Evolutionary conservation across 768 basidiomycete species (phyloP).

Genomic region (Zangia roseola): DNA sequence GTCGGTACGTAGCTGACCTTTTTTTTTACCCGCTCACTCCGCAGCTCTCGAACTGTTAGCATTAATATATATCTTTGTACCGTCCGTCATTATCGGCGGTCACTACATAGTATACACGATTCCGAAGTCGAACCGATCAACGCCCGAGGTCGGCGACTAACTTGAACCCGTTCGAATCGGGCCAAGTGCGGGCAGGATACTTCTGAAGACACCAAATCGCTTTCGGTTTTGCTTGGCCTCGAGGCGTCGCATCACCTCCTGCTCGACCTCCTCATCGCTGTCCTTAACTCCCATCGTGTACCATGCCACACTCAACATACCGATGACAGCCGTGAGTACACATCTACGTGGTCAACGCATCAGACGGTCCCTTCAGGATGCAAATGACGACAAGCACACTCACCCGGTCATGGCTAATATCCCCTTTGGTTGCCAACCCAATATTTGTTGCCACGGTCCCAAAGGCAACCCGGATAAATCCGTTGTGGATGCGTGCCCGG

Average conservation of each 20-base stretch:
- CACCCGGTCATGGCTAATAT: slow-evolving; percentile 77
- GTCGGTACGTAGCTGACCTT: too few relatives aligned
- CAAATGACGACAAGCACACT: slow-evolving; percentile 16
- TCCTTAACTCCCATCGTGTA: slow-evolving; percentile 75
- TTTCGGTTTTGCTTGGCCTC: slow-evolving; percentile 55
- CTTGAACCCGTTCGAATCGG: too few relatives aligned
- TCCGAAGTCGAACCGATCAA: too few relatives aligned
- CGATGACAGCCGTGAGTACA: slow-evolving; percentile 79
- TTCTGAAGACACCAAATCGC: slow-evolving; percentile 41
- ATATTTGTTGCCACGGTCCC: slow-evolving; percentile 71
- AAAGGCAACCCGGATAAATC: slow-evolving; percentile 64
- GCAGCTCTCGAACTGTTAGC: too few relatives aligned
- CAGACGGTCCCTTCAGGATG: slow-evolving; percentile 1
- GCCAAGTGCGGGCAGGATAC: background rate
- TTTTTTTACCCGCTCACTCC: too few relatives aligned
- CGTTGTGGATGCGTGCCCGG: slow-evolving; percentile 66
- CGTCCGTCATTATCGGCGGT: too few relatives aligned
- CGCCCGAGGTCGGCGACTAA: too few relatives aligned
- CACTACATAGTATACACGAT: background rate
- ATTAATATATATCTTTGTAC: too few relatives aligned
- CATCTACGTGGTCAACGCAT: slow-evolving; percentile 47
- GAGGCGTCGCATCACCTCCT: slow-evolving; percentile 56
- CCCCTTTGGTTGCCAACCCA: slow-evolving; percentile 73
- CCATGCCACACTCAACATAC: slow-evolving; percentile 83
- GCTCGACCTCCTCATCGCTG: slow-evolving; percentile 80